These are phyloP conservation scores for Backusella morwellensis DNA, from an alignment of 192 early-diverging fungal species.

Conservation along the genomic window DNA sequence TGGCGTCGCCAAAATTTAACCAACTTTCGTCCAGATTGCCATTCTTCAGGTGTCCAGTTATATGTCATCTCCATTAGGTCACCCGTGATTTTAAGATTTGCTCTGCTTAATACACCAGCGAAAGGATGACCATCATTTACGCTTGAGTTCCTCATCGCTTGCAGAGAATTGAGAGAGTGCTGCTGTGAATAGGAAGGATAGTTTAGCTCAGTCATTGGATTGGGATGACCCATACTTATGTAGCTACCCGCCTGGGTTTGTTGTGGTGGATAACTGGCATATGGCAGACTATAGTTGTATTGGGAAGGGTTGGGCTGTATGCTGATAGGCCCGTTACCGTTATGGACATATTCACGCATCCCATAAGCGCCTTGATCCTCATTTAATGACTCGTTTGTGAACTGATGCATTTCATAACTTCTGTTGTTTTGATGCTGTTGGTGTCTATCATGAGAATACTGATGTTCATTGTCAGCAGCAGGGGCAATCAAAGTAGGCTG, in stretches of 20 bases:
- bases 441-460: neutral
- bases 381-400: neutral
- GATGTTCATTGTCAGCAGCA: neutral
- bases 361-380: neutral
- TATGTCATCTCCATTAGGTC: constrained; percentile 66
- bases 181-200: neutral
- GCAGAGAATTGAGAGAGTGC: neutral
- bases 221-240: neutral
- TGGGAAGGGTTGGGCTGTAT: neutral
- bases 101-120: constrained; percentile 66
- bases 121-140: constrained; percentile 43
- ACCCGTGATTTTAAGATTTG: constrained; percentile 66
- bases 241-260: neutral
- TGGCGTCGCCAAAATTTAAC: constrained; percentile 77
- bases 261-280: neutral
- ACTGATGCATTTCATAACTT: neutral
- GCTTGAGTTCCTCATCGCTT: neutral
- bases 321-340: neutral
- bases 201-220: neutral
- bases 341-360: neutral
- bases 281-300: neutral
- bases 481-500: neutral
- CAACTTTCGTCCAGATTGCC: constrained; percentile 59
- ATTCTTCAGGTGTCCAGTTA: constrained; percentile 68
- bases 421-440: neutral